A percentile compares a stretch with the other conserved stretches of the same genome.
These are phyloP conservation scores for Tripterygium wilfordii DNA, from an alignment of 177 flowering plant species.

Conservation along the genomic window DNA sequence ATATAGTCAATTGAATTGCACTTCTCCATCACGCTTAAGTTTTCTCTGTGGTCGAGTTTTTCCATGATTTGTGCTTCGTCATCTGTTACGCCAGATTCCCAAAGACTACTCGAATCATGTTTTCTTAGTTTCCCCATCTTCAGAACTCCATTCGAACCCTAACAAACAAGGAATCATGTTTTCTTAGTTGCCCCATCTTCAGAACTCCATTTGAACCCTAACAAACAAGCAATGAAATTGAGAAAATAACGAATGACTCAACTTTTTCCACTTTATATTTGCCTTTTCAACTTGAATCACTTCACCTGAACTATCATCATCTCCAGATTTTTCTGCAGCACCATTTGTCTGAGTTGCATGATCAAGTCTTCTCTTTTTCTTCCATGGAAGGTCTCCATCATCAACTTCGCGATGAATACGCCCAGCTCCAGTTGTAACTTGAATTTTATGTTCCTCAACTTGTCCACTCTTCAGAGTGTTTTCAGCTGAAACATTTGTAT, in stretches of 20 bases:
- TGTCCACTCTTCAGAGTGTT: conserved; percentile 19
- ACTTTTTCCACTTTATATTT: conserved; percentile 84
- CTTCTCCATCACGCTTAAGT: no score
- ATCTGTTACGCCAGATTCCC: conserved; percentile 45
- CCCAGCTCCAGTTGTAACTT: conserved; percentile 22
- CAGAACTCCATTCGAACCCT: conserved; percentile 59
- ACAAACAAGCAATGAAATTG: no score
- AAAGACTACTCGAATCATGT: conserved; percentile 44
- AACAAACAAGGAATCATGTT: conserved; percentile 48
- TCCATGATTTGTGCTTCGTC: conserved; percentile 36
- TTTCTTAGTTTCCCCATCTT: conserved; percentile 62
- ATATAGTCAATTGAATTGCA: no score
- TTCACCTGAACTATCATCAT: conserved; percentile 47
- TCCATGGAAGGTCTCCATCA: conserved; percentile 26
- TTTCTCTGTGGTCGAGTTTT: conserved; percentile 54
- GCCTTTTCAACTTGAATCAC: no score
- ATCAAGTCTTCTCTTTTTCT: conserved; percentile 56
- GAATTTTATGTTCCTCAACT: conserved; percentile 20
- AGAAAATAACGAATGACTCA: no score
- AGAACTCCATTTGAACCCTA: conserved; percentile 60
- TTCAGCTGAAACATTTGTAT: conserved; percentile 15
- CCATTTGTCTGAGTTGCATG: conserved; percentile 20
- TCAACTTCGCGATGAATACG: conserved; percentile 14
- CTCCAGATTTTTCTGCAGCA: conserved; percentile 21
- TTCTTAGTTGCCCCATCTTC: conserved; percentile 59